Base-by-base conservation (phyloP, 2,329 filamentous ascomycete species). In the Penicillium freii region DNA sequence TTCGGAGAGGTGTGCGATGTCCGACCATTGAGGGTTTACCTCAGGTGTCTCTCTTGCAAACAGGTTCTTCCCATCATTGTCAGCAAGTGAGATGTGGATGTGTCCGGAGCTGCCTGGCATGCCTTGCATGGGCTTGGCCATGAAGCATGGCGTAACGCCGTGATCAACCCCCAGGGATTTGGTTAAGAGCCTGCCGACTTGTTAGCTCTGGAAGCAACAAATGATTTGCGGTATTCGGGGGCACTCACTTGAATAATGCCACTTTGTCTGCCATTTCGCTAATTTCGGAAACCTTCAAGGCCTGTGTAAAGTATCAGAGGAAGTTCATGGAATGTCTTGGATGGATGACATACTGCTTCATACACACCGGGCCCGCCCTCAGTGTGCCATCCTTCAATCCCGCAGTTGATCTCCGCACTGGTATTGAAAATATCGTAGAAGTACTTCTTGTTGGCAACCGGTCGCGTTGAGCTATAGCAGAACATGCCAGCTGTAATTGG, bases 141-240 rank as follows among this genome's bases (percentile, higher is more conserved):
- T 97, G 80, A 97, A 97, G 77, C 91, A 96, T 0, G 93, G 93
- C 0, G 91, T 96, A 70, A 97, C 93, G 65, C 90, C 90, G 73
- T 91, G 89, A 69, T 90, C 88, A 55, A 86, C 87, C 27, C 90
- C 90, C 34, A 96, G 84, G 7, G 90, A 92, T 77, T 96, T 96
- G 61, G 96, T 91, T 17, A 89, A 85, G 66, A 95, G 89, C 69
- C 82, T 85, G 56, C 21, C 10, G 21, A 8, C 8, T 43, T 19
- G 50, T 62, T 58, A 62, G 56, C 31, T 33, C 19, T 6, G 10
- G n/a, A 21, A 23, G 19, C 9, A 25, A 9, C 13, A 8, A 4
- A 34, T 5, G 6, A 38, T 10, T 13, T 11, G 10, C 5, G 13
- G 45, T 23, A 13, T 15, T 23, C 34, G 13, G 9, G 7, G 4